Conservation (phyloP, 208 protist species). For the Porcisia deanei region DNA sequence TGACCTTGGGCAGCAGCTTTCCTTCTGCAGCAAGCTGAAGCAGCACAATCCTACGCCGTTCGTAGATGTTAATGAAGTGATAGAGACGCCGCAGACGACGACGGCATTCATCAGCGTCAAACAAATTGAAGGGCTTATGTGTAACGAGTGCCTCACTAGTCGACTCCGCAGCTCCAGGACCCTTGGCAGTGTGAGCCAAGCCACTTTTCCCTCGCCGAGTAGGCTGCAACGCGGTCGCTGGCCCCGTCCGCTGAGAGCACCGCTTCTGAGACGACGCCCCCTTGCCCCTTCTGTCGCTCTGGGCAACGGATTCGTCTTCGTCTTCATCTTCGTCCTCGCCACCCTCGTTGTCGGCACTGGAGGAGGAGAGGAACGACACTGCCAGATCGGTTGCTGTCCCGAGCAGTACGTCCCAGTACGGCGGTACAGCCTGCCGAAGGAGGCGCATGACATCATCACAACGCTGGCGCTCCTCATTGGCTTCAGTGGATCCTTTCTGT, state of each 20-base stretch:
- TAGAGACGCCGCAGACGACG: conserved; percentile 53
- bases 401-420: conserved; percentile 42
- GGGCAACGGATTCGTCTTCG: neutral
- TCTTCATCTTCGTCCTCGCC: conserved; percentile 1
- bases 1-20: conserved; percentile 3
- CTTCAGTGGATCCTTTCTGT: neutral
- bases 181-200: neutral
- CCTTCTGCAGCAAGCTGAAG: conserved; percentile 22
- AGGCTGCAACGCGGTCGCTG: conserved; percentile 1
- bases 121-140: conserved; percentile 48
- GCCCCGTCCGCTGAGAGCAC: neutral
- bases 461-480: neutral
- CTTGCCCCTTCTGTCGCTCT: conserved; percentile 1
- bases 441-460: conserved; percentile 21
- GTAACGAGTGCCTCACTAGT: conserved; percentile 11
- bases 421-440: conserved; percentile 20
- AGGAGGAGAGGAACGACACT: neutral
- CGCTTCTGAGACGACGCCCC: neutral
- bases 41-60: conserved; percentile 25
- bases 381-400: conserved; percentile 16
- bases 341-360: conserved; percentile 9
- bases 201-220: neutral
- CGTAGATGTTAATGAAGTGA: conserved; percentile 44
- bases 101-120: conserved; percentile 60
- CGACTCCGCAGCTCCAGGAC: neutral